Base-by-base conservation (phyloP, 805 yeast genomes). In the Millerozyma acaciae region DNA sequence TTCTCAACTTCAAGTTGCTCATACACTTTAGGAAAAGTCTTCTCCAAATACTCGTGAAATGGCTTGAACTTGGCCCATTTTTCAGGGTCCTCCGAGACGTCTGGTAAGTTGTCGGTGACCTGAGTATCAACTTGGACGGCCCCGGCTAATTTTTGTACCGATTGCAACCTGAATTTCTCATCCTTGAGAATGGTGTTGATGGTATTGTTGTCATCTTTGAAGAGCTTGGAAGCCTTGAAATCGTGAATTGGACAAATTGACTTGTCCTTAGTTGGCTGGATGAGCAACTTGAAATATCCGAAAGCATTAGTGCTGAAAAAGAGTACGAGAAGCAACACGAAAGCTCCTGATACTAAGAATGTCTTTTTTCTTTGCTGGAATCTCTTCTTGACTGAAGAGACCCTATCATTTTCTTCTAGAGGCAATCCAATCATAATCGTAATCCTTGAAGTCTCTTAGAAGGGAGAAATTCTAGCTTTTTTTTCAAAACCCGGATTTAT, bases 81-180 rank as follows among this genome's bases (percentile, higher is more conserved):
- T 12, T 66, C 67, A 4, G 75, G 73, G 22, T 70, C 76, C 10
- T 72, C 72, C 12, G 54, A 65, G 4, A 76, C 75, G 14, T 67
- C 69, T 7, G 68, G 66, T 30, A 50, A 61, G 34, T 56, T 44
- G 50, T 85, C 95, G 39, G 55, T 68, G 9, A 78, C 66, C 38
- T 74, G 78, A 1, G 94, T 83, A 26, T 79, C 78, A 39, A 83
- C 67, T 48, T 69, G 68, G 12, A 84, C 71, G 2, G 89, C 84
- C 4, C 73, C 76, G 6, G 74, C 55, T 35, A 78, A 62, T 42
- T 65, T 72, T 8, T 47, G 48, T 8, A 66, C 69, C 0, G 78
- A 68, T 5, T 44, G 35, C 22, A 50, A 30, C 38, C 56, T 40
- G 48, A 52, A 62, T 8, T 34, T 27, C 16, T 43, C 44, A 33